Base-by-base conservation (phyloP, 768 basidiomycete species). In the Kwoniella mangroviensis region DNA sequence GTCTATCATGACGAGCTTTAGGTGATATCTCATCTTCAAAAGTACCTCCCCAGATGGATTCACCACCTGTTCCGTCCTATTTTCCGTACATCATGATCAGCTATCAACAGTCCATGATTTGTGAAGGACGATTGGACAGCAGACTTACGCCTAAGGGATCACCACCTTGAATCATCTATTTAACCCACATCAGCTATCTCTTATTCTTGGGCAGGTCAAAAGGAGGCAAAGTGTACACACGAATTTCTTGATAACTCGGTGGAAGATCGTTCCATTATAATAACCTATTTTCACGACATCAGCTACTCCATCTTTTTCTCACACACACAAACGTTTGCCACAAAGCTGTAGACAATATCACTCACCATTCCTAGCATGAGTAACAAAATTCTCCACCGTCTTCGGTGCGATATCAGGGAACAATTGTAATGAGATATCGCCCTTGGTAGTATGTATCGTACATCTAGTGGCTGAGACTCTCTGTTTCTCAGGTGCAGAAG, bases 301-400 rank as follows among this genome's bases (percentile, higher is more conserved):
- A 19, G 40, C 11, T 58, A 6, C 24, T 57, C n/a, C 43, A 19
- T 57, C 42, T 6, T 6, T 19, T 52, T 56, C 12, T n/a, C 41
- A 21, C 12, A 19, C 51, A 45, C 0, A 57, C 9, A 22, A 22
- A 55, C 19, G 49, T 17, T 51, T 17, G 49, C 34, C 34, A 34
- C 6, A 34, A 7, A 34, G 34, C 34, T 49, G 53, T 24, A 22
- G 22, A 21, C 17, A 54, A 22, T 24, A 24, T 26, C 17, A 68
- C 77, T 55, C 17, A 76, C 75, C 90, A 74, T 90, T 92, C 75
- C 92, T 87, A 17, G 92, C 88, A 76, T 95, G 93, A 1, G 93
- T 94, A 24, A 95, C 91, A 83, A 99, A 98, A 85, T 98, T 99
- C 84, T 99, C 97, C 49, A 99, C 96, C 0, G 97, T 89, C 83